Percentiles rank a stretch among this genome's conserved stretches.
phyloP scores from a whole-genome alignment of 179 eudicot species.

The Spinacia oleracea region DNA sequence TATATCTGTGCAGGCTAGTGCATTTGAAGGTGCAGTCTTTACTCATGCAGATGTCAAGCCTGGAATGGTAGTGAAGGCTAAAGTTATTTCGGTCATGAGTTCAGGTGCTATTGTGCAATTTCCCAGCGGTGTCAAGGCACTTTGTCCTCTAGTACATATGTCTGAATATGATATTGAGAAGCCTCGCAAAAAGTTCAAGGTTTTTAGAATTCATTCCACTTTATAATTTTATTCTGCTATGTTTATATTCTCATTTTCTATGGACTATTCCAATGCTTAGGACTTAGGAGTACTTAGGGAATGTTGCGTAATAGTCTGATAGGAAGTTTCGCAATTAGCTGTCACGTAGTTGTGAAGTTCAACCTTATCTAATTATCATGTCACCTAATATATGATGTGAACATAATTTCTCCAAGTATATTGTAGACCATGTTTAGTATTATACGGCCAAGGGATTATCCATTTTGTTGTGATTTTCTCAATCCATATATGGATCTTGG shows the following conservation, averaged over 20 bases:
- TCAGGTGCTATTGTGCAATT: constrained; percentile 81
- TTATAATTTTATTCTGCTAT: background rate
- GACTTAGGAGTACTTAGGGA: background rate
- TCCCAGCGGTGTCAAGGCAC: constrained; percentile 93
- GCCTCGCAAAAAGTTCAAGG: constrained; percentile 94
- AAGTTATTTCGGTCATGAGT: constrained; percentile 61
- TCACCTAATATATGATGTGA: background rate
- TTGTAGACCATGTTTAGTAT: background rate
- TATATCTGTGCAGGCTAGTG: constrained; percentile 65
- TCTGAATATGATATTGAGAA: constrained; percentile 83
- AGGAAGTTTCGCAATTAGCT: background rate
- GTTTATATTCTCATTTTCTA: background rate
- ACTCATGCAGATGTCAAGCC: constrained; percentile 99
- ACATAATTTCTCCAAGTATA: background rate
- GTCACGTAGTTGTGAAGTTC: background rate
- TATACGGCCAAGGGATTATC: background rate
- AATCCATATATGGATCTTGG: background rate
- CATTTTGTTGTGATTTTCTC: background rate
- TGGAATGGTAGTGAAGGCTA: constrained; percentile 93
- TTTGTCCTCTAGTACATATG: constrained; percentile 95
- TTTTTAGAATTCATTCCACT: constrained; percentile 20
- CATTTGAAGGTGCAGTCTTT: constrained; percentile 92
- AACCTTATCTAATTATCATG: background rate
- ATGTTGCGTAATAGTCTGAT: background rate
- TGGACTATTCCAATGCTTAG: background rate